These are phyloP conservation scores for Claviceps pusilla DNA, from an alignment of 2,329 filamentous ascomycete species.

Conservation along the genomic window DNA sequence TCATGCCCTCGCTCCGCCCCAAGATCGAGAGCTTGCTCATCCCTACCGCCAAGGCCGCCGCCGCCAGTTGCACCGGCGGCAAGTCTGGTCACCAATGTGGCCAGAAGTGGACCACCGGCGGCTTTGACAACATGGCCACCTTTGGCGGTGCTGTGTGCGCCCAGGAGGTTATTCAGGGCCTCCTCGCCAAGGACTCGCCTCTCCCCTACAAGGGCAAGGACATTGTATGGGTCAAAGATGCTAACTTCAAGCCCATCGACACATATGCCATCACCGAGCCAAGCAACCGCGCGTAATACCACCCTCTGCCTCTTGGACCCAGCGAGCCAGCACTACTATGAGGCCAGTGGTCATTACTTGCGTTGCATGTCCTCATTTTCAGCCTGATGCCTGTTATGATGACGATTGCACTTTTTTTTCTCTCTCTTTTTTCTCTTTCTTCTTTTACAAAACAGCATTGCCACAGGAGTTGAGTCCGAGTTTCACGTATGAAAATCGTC, in stretches of 20 bases:
- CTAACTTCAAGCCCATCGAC: conserved; percentile 9
- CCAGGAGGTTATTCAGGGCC: conserved; percentile 46
- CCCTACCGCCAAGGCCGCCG: conserved; percentile 40
- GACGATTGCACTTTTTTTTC: no score
- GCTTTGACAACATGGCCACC: conserved; percentile 38
- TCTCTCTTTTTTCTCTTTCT: no score
- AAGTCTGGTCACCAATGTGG: conserved; percentile 38
- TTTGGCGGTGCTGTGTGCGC: conserved; percentile 52
- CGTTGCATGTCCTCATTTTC: not conserved
- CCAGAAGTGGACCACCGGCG: conserved; percentile 45
- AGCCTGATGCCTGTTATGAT: not conserved
- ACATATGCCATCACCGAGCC: conserved; percentile 6
- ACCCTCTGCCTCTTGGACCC: not conserved
- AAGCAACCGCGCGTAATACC: conserved; percentile 2
- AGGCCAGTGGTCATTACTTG: not conserved
- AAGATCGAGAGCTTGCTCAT: conserved; percentile 34
- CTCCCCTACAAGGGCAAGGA: conserved; percentile 32
- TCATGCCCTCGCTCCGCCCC: conserved; percentile 38
- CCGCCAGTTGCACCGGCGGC: conserved; percentile 41
- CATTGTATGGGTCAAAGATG: conserved; percentile 21
- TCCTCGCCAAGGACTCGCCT: conserved; percentile 29
- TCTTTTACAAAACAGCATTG: no score
- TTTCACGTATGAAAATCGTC: no score
- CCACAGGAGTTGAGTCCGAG: no score
- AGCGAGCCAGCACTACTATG: not conserved